Conservation (phyloP, 2,329 filamentous ascomycete species). For the Xylariaceae sp. region DNA sequence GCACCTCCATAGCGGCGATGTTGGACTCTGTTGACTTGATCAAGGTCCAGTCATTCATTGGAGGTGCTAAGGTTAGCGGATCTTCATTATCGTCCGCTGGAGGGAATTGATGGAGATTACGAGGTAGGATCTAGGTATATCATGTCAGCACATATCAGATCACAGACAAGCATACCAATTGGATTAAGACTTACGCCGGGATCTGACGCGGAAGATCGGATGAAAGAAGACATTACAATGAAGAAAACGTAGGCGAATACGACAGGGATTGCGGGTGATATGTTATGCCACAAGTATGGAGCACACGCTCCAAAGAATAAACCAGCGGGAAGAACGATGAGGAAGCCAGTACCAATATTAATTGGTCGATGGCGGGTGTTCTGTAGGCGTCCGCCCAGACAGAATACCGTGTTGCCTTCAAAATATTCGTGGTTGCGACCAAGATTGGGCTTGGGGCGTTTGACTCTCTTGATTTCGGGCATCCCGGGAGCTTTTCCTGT, state of each 20-base stretch:
- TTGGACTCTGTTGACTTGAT: constrained; percentile 71
- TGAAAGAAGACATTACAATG: constrained; percentile 85
- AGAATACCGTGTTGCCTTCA: constrained; percentile 88
- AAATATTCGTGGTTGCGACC: constrained; percentile 89
- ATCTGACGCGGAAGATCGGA: constrained; percentile 88
- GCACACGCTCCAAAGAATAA: constrained; percentile 86
- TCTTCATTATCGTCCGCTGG: constrained; percentile 69
- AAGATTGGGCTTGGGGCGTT: constrained; percentile 37
- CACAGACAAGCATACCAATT: background rate
- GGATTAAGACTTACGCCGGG: constrained; percentile 66
- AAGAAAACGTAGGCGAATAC: constrained; percentile 88
- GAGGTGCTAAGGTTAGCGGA: constrained; percentile 72
- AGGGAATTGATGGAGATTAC: constrained; percentile 88
- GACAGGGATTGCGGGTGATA: constrained; percentile 84
- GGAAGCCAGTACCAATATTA: constrained; percentile 76
- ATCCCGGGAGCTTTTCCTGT: constrained; percentile 28
- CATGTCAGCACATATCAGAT: constrained; percentile 4
- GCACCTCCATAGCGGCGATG: constrained; percentile 92
- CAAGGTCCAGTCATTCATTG: constrained; percentile 90
- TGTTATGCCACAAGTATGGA: constrained; percentile 76
- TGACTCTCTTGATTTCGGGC: constrained; percentile 24
- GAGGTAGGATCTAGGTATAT: constrained; percentile 70
- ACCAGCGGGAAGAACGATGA: constrained; percentile 71
- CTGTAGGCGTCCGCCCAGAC: constrained; percentile 75
- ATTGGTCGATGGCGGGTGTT: constrained; percentile 84